Conservation (phyloP, 2,329 filamentous ascomycete species). For the Diaporthe sp. region DNA sequence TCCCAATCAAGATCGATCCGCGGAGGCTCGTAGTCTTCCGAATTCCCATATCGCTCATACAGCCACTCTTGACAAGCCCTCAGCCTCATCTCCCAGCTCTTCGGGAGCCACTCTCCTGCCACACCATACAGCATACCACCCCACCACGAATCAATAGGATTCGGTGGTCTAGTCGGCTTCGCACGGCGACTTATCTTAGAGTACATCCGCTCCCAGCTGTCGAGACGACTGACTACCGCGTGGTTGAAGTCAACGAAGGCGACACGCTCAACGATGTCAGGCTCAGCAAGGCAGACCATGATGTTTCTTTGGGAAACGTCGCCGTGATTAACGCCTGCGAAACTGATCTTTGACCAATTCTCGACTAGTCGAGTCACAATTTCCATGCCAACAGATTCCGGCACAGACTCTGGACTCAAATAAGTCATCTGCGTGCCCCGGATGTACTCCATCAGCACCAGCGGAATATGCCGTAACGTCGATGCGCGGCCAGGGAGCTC, state of each 20-base stretch:
- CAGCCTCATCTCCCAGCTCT: background rate
- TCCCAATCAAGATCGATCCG: background rate
- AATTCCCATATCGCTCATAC: background rate
- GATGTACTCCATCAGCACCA: conserved; percentile 22
- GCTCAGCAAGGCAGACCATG: background rate
- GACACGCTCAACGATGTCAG: background rate
- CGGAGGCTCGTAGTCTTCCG: background rate
- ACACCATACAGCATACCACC: background rate
- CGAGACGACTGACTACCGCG: background rate
- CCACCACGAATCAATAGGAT: background rate
- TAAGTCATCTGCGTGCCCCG: background rate
- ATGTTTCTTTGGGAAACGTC: conserved; percentile 12
- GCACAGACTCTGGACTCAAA: background rate
- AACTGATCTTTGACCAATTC: accelerated
- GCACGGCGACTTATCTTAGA: no score
- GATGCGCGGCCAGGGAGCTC: background rate
- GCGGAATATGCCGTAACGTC: background rate
- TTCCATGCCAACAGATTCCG: background rate
- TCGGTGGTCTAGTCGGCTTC: background rate
- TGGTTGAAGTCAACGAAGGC: conserved; percentile 14
- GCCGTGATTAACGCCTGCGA: background rate
- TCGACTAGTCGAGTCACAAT: background rate
- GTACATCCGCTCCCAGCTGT: background rate
- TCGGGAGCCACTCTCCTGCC: conserved; percentile 15
- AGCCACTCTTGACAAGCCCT: conserved; percentile 14